Evolutionary conservation across 2,329 filamentous ascomycete genomes (phyloP).

Genomic region (Botrytis aclada): DNA sequence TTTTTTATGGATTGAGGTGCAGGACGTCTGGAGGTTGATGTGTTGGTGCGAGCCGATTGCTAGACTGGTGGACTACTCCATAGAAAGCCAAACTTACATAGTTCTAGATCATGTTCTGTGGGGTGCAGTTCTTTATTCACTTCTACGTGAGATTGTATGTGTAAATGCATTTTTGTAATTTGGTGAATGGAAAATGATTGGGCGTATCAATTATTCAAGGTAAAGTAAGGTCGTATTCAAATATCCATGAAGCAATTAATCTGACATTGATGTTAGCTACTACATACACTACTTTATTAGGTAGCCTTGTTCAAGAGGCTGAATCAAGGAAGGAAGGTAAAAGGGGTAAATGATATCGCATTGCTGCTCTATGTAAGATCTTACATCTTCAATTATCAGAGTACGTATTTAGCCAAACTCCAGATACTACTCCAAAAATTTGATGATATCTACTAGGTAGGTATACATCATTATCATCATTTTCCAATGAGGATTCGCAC

Average conservation of each 20-base stretch:
- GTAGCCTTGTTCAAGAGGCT: background rate
- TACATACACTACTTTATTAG: background rate
- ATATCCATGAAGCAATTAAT: background rate
- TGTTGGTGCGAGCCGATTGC: slow-evolving; percentile 19
- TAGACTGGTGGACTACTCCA: slow-evolving; percentile 8
- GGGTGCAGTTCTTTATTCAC: background rate
- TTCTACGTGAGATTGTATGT: background rate
- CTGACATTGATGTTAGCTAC: background rate
- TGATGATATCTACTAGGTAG: too few relatives aligned
- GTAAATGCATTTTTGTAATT: background rate
- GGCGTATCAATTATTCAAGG: background rate
- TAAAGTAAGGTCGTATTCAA: background rate
- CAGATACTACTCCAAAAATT: background rate
- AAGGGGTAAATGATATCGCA: background rate
- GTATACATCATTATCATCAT: background rate
- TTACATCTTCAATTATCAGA: background rate
- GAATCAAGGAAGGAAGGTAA: background rate
- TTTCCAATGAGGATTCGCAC: background rate
- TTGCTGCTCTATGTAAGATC: slow-evolving; percentile 3
- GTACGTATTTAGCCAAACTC: background rate
- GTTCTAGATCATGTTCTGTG: slow-evolving; percentile 1
- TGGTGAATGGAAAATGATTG: too few relatives aligned
- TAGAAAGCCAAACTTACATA: background rate
- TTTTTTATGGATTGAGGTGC: slow-evolving; percentile 24
- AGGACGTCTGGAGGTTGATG: slow-evolving; percentile 10